Evolutionary conservation across 352 stramenopile species (phyloP).

Genomic region (Phytophthora colocasiae): DNA sequence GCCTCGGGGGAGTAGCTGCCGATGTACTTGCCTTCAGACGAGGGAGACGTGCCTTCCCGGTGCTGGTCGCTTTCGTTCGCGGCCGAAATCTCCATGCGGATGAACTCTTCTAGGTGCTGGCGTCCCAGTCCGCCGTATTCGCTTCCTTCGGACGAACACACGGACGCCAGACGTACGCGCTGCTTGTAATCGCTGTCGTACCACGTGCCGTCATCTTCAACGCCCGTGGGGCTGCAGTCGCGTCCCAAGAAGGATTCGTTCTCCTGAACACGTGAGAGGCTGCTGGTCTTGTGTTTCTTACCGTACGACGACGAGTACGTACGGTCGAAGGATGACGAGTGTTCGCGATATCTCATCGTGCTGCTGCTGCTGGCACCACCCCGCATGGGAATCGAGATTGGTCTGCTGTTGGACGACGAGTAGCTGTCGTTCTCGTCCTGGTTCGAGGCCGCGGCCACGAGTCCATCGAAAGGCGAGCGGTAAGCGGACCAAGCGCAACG

Average conservation of each 20-base stretch:
- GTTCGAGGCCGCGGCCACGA: constrained; percentile 64
- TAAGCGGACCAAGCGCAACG: constrained; percentile 47
- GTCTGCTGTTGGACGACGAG: constrained; percentile 51
- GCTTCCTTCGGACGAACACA: constrained; percentile 81
- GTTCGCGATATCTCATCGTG: constrained; percentile 34
- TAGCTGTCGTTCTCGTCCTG: constrained; percentile 54
- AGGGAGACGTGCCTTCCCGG: constrained; percentile 34
- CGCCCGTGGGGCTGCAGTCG: constrained; percentile 73
- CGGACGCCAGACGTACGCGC: constrained; percentile 67
- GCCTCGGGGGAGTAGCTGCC: constrained; percentile 91
- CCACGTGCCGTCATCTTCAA: constrained; percentile 67
- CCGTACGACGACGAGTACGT: constrained; percentile 41
- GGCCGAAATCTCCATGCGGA: constrained; percentile 83
- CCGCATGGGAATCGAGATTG: constrained; percentile 71
- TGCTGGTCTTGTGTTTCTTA: constrained; percentile 57
- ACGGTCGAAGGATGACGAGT: constrained; percentile 35
- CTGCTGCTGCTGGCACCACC: constrained; percentile 39
- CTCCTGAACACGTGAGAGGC: constrained; percentile 69
- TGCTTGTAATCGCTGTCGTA: constrained; percentile 80
- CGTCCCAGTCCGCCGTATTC: constrained; percentile 77
- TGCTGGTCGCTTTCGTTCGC: constrained; percentile 63
- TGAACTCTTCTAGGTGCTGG: constrained; percentile 81
- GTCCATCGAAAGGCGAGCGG: constrained; percentile 71
- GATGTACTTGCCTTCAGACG: constrained; percentile 71
- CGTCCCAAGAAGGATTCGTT: constrained; percentile 58